These are phyloP conservation scores for Delitschia confertaspora DNA, from an alignment of 495 filamentous ascomycete genomes.

Conservation along the genomic window DNA sequence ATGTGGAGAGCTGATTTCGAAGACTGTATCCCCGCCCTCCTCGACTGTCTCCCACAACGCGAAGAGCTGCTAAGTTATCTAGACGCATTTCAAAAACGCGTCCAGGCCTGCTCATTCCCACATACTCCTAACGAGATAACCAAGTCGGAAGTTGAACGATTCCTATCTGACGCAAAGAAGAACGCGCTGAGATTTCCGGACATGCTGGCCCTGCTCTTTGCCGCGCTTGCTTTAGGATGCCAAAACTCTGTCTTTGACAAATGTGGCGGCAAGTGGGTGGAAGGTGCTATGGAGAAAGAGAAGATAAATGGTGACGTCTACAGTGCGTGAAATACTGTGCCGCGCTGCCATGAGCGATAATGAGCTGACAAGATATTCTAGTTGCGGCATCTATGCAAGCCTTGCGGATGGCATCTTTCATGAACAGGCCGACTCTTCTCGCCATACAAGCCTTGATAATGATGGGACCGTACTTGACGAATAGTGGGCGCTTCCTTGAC, in stretches of 20 bases:
- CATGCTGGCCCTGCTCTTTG: conserved; percentile 43
- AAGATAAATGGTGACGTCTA: conserved; percentile 36
- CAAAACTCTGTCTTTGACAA: conserved; percentile 40
- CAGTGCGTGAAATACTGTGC: too few species aligned
- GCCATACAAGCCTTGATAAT: conserved; percentile 34
- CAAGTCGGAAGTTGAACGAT: conserved; percentile 36
- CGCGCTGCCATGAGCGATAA: not conserved
- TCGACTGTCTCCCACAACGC: conserved; percentile 32
- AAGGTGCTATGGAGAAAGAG: conserved; percentile 35
- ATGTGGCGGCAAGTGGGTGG: conserved; percentile 36
- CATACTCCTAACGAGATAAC: conserved; percentile 39
- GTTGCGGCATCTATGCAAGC: conserved; percentile 38
- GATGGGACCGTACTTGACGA: conserved; percentile 36
- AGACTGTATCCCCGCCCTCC: conserved; percentile 28
- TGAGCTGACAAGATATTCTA: too few species aligned
- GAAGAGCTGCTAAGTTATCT: conserved; percentile 36
- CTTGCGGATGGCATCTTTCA: conserved; percentile 35
- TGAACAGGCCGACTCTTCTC: conserved; percentile 32
- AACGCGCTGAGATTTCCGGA: conserved; percentile 39
- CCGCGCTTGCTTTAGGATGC: conserved; percentile 38
- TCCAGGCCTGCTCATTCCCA: conserved; percentile 39
- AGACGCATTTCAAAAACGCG: conserved; percentile 38
- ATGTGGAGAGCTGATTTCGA: conserved; percentile 31
- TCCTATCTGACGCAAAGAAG: conserved; percentile 34
- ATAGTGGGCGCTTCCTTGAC: conserved; percentile 36